Conservation (phyloP, 306 rosid genomes). For the Cajanus cajan region DNA sequence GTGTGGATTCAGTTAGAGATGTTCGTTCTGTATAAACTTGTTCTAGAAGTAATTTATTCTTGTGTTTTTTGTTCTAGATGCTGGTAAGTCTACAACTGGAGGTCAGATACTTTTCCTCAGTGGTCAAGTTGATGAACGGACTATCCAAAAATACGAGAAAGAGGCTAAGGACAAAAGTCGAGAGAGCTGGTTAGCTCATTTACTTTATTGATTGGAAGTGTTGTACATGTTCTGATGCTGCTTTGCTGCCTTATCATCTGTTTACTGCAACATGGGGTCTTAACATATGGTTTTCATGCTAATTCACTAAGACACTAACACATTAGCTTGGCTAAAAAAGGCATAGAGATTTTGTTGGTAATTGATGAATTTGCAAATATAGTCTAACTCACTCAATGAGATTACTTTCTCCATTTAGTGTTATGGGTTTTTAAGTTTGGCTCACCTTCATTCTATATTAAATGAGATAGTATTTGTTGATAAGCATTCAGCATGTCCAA, state of each 20-base stretch:
- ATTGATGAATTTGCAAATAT: not conserved
- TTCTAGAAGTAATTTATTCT: conserved; percentile 16
- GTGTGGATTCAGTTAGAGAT: not conserved
- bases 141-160: conserved; percentile 93
- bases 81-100: conserved; percentile 97
- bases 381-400: not conserved
- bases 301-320: not conserved
- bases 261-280: not conserved
- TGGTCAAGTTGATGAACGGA: conserved; percentile 95
- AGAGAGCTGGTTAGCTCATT: conserved; percentile 89
- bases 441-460: not conserved
- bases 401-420: not conserved
- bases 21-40: not conserved
- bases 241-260: not conserved
- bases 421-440: not conserved
- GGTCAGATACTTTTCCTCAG: conserved; percentile 99
- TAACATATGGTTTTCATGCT: not conserved
- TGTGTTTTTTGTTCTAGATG: conserved; percentile 56
- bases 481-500: not conserved
- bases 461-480: not conserved
- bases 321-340: no score
- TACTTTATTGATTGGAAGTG: conserved; percentile 8
- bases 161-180: conserved; percentile 99
- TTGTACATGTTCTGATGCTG: not conserved
- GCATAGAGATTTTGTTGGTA: no score